Evolutionary conservation across 2,329 filamentous ascomycete genomes (phyloP).

Genomic region (Akanthomyces uredinophilus): DNA sequence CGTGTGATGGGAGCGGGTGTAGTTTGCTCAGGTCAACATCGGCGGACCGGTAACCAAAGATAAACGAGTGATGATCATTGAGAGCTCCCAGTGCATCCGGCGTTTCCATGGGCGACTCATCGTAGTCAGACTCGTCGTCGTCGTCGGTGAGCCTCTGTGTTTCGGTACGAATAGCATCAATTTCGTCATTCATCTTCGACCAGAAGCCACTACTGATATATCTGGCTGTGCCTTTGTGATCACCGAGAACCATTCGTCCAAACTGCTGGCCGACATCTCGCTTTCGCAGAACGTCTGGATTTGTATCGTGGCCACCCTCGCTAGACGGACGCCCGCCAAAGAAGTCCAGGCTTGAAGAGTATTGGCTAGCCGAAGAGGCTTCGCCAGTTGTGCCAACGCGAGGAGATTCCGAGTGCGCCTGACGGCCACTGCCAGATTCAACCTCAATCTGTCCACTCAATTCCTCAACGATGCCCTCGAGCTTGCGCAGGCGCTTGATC

Average conservation of each 20-base stretch:
- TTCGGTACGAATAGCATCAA: conserved; percentile 42
- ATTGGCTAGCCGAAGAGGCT: not conserved
- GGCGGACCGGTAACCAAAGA: conserved; percentile 68
- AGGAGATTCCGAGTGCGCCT: conserved; percentile 22
- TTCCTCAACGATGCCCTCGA: conserved; percentile 72
- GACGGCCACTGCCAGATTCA: conserved; percentile 33
- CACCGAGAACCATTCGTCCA: conserved; percentile 65
- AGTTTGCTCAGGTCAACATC: conserved; percentile 60
- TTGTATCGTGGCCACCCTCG: conserved; percentile 14
- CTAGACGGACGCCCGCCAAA: conserved; percentile 6
- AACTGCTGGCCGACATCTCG: conserved; percentile 43
- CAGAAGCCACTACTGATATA: conserved; percentile 76
- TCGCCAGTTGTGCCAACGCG: conserved; percentile 4
- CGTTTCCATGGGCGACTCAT: conserved; percentile 48
- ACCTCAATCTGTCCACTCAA: conserved; percentile 59
- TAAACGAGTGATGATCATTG: conserved; percentile 62
- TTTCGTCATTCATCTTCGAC: conserved; percentile 69
- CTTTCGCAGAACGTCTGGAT: conserved; percentile 25
- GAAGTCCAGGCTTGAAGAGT: conserved; percentile 13
- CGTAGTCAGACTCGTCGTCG: conserved; percentile 51
- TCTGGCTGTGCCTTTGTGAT: conserved; percentile 60
- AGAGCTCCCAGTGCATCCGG: conserved; percentile 27
- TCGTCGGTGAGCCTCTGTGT: conserved; percentile 42
- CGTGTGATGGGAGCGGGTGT: conserved; percentile 62
- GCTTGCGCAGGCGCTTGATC: conserved; percentile 63